Evolutionary conservation across 2,329 filamentous ascomycete genomes (phyloP).

Genomic region (Calonectria pseudoturangicola): DNA sequence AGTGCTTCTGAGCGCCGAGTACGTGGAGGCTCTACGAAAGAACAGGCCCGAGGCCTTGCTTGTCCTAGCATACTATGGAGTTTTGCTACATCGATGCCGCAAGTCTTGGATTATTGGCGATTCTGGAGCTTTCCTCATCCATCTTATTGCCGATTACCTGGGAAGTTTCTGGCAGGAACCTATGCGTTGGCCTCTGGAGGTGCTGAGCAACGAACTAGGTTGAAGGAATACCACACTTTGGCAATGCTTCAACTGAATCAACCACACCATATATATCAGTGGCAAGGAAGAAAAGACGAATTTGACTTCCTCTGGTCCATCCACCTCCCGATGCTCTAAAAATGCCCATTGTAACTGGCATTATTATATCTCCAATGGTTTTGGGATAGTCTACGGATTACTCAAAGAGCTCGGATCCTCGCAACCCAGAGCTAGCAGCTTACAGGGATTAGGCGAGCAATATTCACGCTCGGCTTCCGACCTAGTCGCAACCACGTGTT

Average conservation of each 20-base stretch:
- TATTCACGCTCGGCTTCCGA: neutral
- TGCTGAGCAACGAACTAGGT: slow-evolving; percentile 53
- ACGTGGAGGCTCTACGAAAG: slow-evolving; percentile 59
- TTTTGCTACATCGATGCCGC: slow-evolving; percentile 66
- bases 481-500: neutral
- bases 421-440: neutral
- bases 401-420: neutral
- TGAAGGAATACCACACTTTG: slow-evolving; percentile 34
- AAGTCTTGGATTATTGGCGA: slow-evolving; percentile 63
- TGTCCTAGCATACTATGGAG: slow-evolving; percentile 69
- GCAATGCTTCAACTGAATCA: neutral
- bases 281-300: neutral
- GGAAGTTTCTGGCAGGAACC: slow-evolving; percentile 59
- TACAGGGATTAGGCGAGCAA: neutral
- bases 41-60: slow-evolving; percentile 65
- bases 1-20: slow-evolving; percentile 58
- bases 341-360: no score
- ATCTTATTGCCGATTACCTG: slow-evolving; percentile 57
- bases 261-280: neutral
- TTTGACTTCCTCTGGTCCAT: neutral
- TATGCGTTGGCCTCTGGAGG: slow-evolving; percentile 59
- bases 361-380: no score
- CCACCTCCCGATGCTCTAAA: neutral
- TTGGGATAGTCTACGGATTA: neutral
- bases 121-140: slow-evolving; percentile 57